Percentiles rank a stretch among this genome's conserved stretches.
Evolutionary conservation across 2,329 filamentous ascomycete species (phyloP).

Genomic region (Canariomyces notabilis): DNA sequence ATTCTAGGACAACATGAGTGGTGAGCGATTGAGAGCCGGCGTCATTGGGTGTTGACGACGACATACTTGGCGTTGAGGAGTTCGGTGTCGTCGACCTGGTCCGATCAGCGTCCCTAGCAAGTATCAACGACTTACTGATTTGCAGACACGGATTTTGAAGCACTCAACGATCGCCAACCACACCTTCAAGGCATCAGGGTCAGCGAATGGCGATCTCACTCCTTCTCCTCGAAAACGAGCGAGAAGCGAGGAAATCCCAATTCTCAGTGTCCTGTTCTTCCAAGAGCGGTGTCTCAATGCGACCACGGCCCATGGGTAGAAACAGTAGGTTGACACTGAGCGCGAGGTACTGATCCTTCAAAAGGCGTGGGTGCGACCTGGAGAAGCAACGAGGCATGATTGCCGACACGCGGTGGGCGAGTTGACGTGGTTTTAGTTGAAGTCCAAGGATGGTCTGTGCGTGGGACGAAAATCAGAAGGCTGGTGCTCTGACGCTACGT

Average conservation of each 20-base stretch:
- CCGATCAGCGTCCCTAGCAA: constrained; percentile 1
- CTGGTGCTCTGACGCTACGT: too few relatives aligned
- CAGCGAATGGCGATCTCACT: constrained; percentile 8
- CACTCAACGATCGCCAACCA: neutral
- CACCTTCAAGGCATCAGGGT: constrained; percentile 5
- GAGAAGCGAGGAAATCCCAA: constrained; percentile 7
- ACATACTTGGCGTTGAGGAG: constrained; percentile 1
- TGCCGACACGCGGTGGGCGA: too few relatives aligned
- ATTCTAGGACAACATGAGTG: constrained; percentile 6
- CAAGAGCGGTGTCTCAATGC: constrained; percentile 9
- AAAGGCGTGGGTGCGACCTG: constrained; percentile 1
- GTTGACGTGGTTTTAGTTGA: too few relatives aligned
- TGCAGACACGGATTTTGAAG: neutral
- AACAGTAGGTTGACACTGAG: constrained; percentile 12
- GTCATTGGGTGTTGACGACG: neutral
- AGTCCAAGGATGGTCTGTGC: too few relatives aligned
- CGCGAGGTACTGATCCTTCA: constrained; percentile 10
- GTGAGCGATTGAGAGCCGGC: constrained; percentile 5
- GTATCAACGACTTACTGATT: constrained; percentile 1
- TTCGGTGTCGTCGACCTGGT: constrained; percentile 1
- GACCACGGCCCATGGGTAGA: constrained; percentile 11
- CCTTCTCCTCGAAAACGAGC: constrained; percentile 10
- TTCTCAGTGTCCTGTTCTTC: constrained; percentile 10
- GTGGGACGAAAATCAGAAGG: too few relatives aligned
- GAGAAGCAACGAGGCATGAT: neutral